These are phyloP conservation scores for Colletotrichum shisoi DNA, from an alignment of 2,329 filamentous ascomycete species.

Conservation along the genomic window DNA sequence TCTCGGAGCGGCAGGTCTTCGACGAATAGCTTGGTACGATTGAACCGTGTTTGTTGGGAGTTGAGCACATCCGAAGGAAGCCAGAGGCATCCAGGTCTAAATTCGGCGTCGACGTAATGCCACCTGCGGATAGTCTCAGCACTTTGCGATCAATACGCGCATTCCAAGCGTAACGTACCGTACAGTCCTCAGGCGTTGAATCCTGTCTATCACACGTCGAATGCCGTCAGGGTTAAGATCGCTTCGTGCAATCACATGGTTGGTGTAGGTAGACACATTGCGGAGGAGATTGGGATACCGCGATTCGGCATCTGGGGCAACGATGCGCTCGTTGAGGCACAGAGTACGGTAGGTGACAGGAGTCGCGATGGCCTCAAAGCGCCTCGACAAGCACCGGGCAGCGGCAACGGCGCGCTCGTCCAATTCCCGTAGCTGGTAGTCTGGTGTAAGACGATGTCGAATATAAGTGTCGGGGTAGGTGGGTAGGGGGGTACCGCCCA, in stretches of 20 bases:
- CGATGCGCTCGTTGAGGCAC: constrained; percentile 50
- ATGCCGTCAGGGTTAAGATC: constrained; percentile 52
- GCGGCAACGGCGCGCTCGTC: constrained; percentile 48
- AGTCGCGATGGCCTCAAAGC: constrained; percentile 53
- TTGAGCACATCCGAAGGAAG: constrained; percentile 52
- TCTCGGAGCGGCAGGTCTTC: constrained; percentile 54
- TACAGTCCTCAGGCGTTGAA: constrained; percentile 51
- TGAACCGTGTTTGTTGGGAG: constrained; percentile 44
- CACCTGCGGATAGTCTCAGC: constrained; percentile 46
- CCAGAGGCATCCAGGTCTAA: constrained; percentile 47
- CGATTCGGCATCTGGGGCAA: constrained; percentile 48
- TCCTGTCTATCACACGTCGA: constrained; percentile 48
- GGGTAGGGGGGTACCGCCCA: background rate
- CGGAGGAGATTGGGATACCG: constrained; percentile 47
- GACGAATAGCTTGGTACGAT: constrained; percentile 49
- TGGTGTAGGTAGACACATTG: constrained; percentile 52
- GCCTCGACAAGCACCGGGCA: constrained; percentile 51
- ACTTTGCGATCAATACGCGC: background rate
- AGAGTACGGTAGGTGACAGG: constrained; percentile 55
- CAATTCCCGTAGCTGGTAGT: constrained; percentile 51
- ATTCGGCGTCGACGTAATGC: constrained; percentile 49
- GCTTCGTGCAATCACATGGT: constrained; percentile 52
- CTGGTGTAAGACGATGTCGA: constrained; percentile 29
- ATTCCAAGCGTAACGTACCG: constrained; percentile 46
- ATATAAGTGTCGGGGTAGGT: background rate